phyloP scores from a whole-genome alignment of 495 filamentous ascomycete genomes.

The Achaetomiella virescens region DNA sequence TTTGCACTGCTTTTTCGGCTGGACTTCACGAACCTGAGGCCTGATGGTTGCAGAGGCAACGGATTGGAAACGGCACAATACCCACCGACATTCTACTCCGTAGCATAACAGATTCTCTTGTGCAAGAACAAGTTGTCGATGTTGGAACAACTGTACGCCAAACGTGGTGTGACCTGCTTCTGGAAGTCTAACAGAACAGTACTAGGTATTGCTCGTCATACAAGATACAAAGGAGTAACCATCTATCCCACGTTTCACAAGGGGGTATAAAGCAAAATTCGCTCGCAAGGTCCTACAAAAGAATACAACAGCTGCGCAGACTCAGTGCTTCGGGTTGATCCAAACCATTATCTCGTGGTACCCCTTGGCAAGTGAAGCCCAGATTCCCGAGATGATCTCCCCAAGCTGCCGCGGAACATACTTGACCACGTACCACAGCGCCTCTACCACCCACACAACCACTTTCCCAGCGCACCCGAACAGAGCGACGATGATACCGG shows the following conservation, averaged over 20 bases:
- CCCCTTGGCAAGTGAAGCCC: slow-evolving; percentile 29
- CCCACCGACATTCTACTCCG: no score
- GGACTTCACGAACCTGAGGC: no score
- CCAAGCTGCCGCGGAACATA: slow-evolving; percentile 33
- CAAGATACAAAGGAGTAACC: no score
- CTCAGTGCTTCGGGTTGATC: slow-evolving; percentile 36
- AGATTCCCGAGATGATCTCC: slow-evolving; percentile 27
- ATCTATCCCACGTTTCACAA: background rate
- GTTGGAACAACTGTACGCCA: no score
- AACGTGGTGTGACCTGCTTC: background rate
- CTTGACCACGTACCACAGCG: slow-evolving; percentile 24
- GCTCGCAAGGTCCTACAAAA: background rate
- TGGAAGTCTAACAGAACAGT: background rate
- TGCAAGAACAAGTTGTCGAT: no score
- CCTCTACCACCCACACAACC: slow-evolving; percentile 22
- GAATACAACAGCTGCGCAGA: background rate
- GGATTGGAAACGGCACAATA: no score
- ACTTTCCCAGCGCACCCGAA: slow-evolving; percentile 29
- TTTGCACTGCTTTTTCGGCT: no score
- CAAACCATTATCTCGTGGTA: slow-evolving; percentile 36
- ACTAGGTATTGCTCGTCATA: no score
- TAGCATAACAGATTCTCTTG: no score
- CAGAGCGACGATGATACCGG: slow-evolving; percentile 21
- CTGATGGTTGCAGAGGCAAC: no score
- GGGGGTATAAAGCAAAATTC: slow-evolving; percentile 1